Evolutionary conservation across 1,284 basidiomycete genomes (phyloP).

Genomic region (Boletus semigastroideus): DNA sequence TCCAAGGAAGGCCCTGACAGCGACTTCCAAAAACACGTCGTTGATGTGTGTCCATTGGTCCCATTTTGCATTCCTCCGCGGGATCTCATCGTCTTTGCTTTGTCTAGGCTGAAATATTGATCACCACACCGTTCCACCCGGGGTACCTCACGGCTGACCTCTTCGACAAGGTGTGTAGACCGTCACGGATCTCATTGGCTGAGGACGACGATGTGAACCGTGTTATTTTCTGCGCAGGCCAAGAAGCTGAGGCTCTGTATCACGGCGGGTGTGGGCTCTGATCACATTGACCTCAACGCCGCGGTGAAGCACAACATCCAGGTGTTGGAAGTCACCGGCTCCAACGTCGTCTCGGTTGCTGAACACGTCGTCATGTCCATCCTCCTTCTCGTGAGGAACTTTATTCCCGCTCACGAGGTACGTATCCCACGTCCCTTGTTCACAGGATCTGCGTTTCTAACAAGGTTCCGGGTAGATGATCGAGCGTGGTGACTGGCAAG

Average conservation of each 20-base stretch:
- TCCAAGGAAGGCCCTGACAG: constrained; percentile 88
- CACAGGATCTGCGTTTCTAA: not conserved
- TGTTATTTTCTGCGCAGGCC: constrained; percentile 48
- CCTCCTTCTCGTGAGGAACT: constrained; percentile 74
- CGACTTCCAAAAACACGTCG: constrained; percentile 86
- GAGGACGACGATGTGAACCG: constrained; percentile 2
- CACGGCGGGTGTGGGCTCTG: constrained; percentile 94
- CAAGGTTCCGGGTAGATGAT: constrained; percentile 58
- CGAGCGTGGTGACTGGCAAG: constrained; percentile 82
- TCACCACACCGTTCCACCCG: constrained; percentile 93
- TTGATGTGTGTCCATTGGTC: constrained; percentile 56
- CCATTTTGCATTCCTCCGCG: not conserved
- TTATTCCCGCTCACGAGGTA: constrained; percentile 60
- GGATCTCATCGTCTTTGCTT: constrained; percentile 11
- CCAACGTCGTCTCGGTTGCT: constrained; percentile 89
- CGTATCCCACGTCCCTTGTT: constrained; percentile 1
- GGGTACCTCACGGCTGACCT: constrained; percentile 86
- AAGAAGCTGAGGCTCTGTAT: constrained; percentile 91
- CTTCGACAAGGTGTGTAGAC: constrained; percentile 53
- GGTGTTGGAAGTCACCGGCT: constrained; percentile 82
- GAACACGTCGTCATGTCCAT: constrained; percentile 88
- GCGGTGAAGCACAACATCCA: constrained; percentile 83
- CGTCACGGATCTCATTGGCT: not conserved
- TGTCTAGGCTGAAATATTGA: constrained; percentile 65
- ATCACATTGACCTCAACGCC: constrained; percentile 90